Evolutionary conservation across 768 basidiomycete genomes (phyloP), one percentile per base, ranked within the genome.

Genomic region (Kwoniella pini): DNA sequence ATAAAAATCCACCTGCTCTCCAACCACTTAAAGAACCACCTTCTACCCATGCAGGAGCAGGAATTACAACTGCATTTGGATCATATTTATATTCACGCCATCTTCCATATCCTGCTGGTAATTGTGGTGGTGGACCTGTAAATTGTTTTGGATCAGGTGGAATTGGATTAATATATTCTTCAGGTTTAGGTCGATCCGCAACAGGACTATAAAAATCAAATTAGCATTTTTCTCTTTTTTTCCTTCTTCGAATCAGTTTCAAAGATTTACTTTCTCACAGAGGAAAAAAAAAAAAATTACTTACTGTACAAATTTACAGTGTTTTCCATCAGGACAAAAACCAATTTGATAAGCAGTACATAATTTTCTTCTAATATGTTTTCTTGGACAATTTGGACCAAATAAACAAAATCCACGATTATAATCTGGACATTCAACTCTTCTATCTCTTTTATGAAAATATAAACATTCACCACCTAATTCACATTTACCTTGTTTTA

Each of bases 391-490:
- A 19, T 79, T 80, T 0, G 92, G 92, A 28, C 94, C 93, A 91
- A 72, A 28, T 13, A 59, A 56, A 79, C 96, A 99, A 77, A 98
- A 99, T 0, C 96, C 96, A 63, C 95, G 83, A 66, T 88, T 88
- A 78, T 94, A 99, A 77, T 96, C 92, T 38, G 92, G 92, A 75
- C 96, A 99, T 74, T 95, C 93, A 3, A 90, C 86, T 58, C 86
- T 85, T 51, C 93, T 84, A 12, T 91, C 92, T 75, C 95, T 91
- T 15, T 91, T 90, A 77, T 81, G 81, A 39, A 76, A 77, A 64
- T 98, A 99, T 67, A 99, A 82, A 77, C 96, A 99, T 79, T 98
- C 94, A 69, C 95, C 93, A 57, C 96, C 95, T 19, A 93, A 88
- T 24, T 91, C 90, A 78, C 96, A 98, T 79, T 93, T 98, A 15